Conservation (phyloP, 2,329 filamentous ascomycete genomes). For the Talaromyces sp. region DNA sequence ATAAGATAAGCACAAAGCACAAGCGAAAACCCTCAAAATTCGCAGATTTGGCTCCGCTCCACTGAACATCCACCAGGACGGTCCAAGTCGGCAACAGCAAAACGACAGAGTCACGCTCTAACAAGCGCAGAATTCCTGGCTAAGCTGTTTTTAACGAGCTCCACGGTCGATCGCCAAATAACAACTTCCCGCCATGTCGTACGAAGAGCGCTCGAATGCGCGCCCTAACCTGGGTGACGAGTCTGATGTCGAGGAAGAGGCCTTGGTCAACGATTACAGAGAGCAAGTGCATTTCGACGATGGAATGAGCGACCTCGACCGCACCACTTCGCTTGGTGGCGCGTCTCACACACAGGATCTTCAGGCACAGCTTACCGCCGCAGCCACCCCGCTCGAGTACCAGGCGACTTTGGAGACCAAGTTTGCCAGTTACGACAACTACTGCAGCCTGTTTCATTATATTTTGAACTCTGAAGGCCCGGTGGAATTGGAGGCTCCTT, state of each 20-base stretch:
- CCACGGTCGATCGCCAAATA: neutral
- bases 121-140: constrained; percentile 14
- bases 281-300: constrained; percentile 95
- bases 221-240: constrained; percentile 59
- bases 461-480: constrained; percentile 99
- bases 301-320: constrained; percentile 74
- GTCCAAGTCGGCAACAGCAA: neutral
- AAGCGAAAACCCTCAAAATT: constrained; percentile 45
- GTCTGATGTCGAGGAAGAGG: constrained; percentile 94
- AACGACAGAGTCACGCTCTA: neutral
- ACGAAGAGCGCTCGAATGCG: constrained; percentile 38
- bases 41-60: constrained; percentile 25
- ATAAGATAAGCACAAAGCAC: constrained; percentile 41
- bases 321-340: constrained; percentile 62
- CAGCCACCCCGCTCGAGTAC: constrained; percentile 92
- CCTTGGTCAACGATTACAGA: constrained; percentile 89
- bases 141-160: constrained; percentile 7
- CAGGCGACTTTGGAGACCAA: constrained; percentile 93
- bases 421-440: constrained; percentile 98
- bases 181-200: constrained; percentile 34
- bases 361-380: constrained; percentile 82
- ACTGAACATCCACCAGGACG: constrained; percentile 27
- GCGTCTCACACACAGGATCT: constrained; percentile 81
- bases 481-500: constrained; percentile 92
- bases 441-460: constrained; percentile 99